Conservation (phyloP, 2,329 filamentous ascomycete genomes). For the Penicillium sp. region DNA sequence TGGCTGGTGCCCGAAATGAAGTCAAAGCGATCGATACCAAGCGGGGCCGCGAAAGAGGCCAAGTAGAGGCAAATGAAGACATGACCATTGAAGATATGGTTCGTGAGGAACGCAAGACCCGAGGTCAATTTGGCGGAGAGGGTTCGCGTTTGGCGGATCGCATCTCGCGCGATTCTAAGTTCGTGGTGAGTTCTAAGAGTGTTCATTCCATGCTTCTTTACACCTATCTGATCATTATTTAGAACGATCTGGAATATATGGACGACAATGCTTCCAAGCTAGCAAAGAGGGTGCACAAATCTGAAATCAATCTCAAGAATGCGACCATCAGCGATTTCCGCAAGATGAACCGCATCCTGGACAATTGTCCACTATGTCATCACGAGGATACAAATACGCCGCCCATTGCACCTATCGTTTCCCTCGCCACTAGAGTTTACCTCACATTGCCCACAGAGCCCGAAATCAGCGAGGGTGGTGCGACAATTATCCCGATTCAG, state of each 20-base stretch:
- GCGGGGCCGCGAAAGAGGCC: slow-evolving; percentile 80
- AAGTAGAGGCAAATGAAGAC: slow-evolving; percentile 88
- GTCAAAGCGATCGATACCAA: slow-evolving; percentile 78
- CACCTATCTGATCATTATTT: slow-evolving; percentile 17
- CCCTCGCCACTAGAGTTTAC: slow-evolving; percentile 82
- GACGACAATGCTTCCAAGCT: slow-evolving; percentile 94
- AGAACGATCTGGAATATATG: slow-evolving; percentile 91
- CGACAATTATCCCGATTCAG: slow-evolving; percentile 85
- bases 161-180: slow-evolving; percentile 91
- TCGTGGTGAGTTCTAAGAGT: slow-evolving; percentile 60
- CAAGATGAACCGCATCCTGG: slow-evolving; percentile 83
- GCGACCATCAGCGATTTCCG: slow-evolving; percentile 86
- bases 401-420: slow-evolving; percentile 82
- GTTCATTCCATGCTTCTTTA: not conserved
- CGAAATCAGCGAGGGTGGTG: slow-evolving; percentile 79
- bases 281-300: slow-evolving; percentile 83
- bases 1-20: slow-evolving; percentile 76
- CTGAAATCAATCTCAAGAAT: slow-evolving; percentile 84
- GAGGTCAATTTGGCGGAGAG: slow-evolving; percentile 76
- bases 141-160: slow-evolving; percentile 83
- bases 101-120: slow-evolving; percentile 85
- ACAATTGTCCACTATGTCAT: slow-evolving; percentile 87
- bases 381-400: slow-evolving; percentile 81
- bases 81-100: slow-evolving; percentile 98
- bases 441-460: slow-evolving; percentile 89